Conservation (phyloP, 192 early-diverging fungal genomes). For the Backusella sp. region DNA sequence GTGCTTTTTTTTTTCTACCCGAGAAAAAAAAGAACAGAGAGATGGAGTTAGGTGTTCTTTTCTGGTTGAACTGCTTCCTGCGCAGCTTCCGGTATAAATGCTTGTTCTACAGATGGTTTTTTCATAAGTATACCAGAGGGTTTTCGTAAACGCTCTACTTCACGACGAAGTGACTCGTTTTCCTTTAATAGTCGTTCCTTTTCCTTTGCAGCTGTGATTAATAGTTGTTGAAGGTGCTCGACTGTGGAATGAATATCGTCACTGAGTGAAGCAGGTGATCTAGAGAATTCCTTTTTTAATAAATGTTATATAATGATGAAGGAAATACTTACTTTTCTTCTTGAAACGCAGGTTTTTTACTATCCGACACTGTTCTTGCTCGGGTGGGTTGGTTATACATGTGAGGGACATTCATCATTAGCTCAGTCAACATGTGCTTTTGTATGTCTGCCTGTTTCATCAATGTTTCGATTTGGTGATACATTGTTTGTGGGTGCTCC, state of each 20-base stretch:
- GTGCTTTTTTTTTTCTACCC: not conserved
- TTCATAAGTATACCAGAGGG: slow-evolving; percentile 7
- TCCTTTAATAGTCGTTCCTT: slow-evolving; percentile 11
- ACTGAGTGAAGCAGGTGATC: not conserved
- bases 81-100: not conserved
- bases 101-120: not conserved
- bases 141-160: slow-evolving; percentile 24
- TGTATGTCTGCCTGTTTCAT: slow-evolving; percentile 15
- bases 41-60: not conserved
- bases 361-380: slow-evolving; percentile 7
- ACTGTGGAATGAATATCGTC: slow-evolving; percentile 1
- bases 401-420: not conserved
- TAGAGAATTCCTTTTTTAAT: not conserved
- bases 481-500: slow-evolving; percentile 1
- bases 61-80: slow-evolving; percentile 4
- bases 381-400: not conserved
- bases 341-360: not conserved
- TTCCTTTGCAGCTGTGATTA: slow-evolving; percentile 13
- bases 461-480: slow-evolving; percentile 12
- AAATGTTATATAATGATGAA: not conserved
- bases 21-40: not conserved
- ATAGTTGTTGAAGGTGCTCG: slow-evolving; percentile 19
- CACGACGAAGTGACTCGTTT: slow-evolving; percentile 21
- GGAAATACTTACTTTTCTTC: not conserved
- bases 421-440: slow-evolving; percentile 6